Evolutionary conservation across 1,284 basidiomycete species (phyloP).

Genomic region (Grifola frondosa): DNA sequence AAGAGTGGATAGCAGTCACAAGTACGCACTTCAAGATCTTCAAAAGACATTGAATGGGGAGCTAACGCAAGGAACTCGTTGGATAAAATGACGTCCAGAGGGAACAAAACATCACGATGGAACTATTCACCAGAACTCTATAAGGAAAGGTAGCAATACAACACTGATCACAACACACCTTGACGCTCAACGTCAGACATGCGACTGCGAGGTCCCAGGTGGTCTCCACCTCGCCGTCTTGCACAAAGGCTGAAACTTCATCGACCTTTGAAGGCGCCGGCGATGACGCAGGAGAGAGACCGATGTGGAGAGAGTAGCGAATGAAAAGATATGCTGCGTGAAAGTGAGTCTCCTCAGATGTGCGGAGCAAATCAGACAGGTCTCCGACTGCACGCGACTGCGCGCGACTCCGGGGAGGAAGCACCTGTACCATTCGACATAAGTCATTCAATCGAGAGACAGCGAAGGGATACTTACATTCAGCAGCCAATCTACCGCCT

Average conservation of each 20-base stretch:
- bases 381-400: conserved; percentile 29
- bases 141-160: not conserved
- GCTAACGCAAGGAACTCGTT: conserved; percentile 49
- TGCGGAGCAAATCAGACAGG: conserved; percentile 51
- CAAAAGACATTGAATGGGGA: conserved; percentile 42
- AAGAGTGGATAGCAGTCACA: not conserved
- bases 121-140: conserved; percentile 36
- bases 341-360: conserved; percentile 56
- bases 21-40: conserved; percentile 49
- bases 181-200: conserved; percentile 56
- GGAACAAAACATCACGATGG: conserved; percentile 60
- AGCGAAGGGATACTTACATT: conserved; percentile 30
- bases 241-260: too few relatives aligned
- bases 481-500: conserved; percentile 43
- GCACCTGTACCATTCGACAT: too few relatives aligned
- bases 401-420: conserved; percentile 21
- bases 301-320: conserved; percentile 45
- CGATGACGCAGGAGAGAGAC: conserved; percentile 11
- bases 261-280: too few relatives aligned
- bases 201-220: conserved; percentile 56
- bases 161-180: conserved; percentile 36
- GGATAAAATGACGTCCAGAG: conserved; percentile 50
- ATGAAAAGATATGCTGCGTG: conserved; percentile 58
- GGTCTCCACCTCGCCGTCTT: conserved; percentile 23
- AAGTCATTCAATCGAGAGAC: too few relatives aligned